Evolutionary conservation across 352 stramenopile species (phyloP).

Genomic region (Pelagophyceae sp.): DNA sequence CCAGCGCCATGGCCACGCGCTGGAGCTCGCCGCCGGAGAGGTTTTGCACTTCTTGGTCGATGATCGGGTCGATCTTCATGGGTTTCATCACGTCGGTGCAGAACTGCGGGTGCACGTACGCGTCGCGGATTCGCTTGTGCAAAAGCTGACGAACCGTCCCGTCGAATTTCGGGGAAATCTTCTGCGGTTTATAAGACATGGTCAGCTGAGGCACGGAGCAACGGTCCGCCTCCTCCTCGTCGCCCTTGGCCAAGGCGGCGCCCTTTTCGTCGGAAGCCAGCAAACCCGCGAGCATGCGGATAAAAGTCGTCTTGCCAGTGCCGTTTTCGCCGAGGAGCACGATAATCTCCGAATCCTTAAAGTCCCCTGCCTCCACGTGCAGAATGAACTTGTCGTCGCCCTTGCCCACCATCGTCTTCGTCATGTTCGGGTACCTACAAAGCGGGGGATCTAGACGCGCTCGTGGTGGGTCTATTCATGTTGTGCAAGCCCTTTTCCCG

Average conservation of each 20-base stretch:
- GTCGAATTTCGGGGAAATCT: conserved; percentile 87
- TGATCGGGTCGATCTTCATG: conserved; percentile 93
- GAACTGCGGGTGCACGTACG: conserved; percentile 97
- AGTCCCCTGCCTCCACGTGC: conserved; percentile 90
- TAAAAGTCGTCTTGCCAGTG: conserved; percentile 99
- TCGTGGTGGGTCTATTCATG: too few species aligned
- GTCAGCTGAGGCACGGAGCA: conserved; percentile 56
- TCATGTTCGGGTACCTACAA: conserved; percentile 97
- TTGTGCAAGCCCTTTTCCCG: too few species aligned
- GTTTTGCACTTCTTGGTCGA: conserved; percentile 94
- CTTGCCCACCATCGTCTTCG: conserved; percentile 91
- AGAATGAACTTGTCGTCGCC: conserved; percentile 81
- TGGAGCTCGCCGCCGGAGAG: conserved; percentile 98
- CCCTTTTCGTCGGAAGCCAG: conserved; percentile 88
- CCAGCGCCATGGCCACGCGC: conserved; percentile 93
- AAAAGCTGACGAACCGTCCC: conserved; percentile 93
- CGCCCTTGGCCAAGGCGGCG: conserved; percentile 41
- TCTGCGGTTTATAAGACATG: conserved; percentile 98
- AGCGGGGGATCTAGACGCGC: too few species aligned
- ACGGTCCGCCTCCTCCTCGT: conserved; percentile 43
- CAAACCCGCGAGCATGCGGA: conserved; percentile 96
- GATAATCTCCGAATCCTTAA: conserved; percentile 98
- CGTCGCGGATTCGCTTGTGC: conserved; percentile 91
- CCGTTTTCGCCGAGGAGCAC: conserved; percentile 98
- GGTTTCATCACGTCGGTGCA: conserved; percentile 97